Conservation (phyloP, 2,329 filamentous ascomycete genomes). For the Fusarium udum region DNA sequence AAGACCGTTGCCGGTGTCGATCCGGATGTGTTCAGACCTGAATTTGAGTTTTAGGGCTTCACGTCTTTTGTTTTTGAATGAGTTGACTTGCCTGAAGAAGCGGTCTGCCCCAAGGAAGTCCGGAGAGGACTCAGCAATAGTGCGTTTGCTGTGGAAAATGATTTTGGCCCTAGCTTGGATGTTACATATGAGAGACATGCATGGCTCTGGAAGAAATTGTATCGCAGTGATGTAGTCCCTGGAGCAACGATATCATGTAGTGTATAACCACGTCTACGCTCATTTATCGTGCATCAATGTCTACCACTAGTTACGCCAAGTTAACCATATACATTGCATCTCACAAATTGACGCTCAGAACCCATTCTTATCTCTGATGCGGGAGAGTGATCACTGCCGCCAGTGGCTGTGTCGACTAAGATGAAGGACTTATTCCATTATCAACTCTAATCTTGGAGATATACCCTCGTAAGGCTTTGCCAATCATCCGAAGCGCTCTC, state of each 20-base stretch:
- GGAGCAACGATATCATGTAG: conserved; percentile 2
- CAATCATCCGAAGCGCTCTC: neutral
- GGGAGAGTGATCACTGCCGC: neutral
- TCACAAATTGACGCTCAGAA: neutral
- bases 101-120: neutral
- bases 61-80: neutral
- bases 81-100: conserved; percentile 5
- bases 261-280: neutral
- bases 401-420: neutral
- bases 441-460: neutral
- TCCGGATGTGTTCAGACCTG: conserved; percentile 84
- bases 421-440: neutral
- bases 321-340: neutral
- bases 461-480: neutral
- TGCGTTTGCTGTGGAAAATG: conserved; percentile 4
- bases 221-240: conserved; percentile 1
- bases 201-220: conserved; percentile 13
- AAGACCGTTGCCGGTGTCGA: conserved; percentile 90
- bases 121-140: neutral
- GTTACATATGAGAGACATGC: conserved; percentile 17
- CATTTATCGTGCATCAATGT: neutral
- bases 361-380: neutral
- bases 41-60: conserved; percentile 79
- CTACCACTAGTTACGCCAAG: neutral
- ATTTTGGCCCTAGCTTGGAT: conserved; percentile 6